Evolutionary conservation across 116 monocot genomes (phyloP), one percentile per base, ranked within the genome.

Genomic region (Posidonia oceanica): DNA sequence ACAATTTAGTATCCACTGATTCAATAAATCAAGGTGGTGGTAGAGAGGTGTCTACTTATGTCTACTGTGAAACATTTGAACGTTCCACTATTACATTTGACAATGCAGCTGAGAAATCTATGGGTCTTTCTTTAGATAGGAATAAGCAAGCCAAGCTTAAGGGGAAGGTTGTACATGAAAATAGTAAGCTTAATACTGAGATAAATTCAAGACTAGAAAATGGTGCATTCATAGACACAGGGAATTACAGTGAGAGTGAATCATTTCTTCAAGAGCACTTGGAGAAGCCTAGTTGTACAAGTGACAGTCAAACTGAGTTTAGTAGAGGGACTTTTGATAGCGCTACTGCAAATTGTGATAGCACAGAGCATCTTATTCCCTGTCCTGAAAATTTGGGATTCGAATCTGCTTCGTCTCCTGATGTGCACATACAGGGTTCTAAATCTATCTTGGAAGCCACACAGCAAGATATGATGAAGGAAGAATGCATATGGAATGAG

Each of bases 41-140:
- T 39, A 40, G 55, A 63, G 75, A 78, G 54, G 64, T 67, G 57
- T 52, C 66, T 44, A 70, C 67, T 73, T 54, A 76, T 39, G 63
- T 72, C 41, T 71, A 70, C 57, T n/a, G 16, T 68, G 74, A 77
- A 58, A 71, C 71, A 71, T 55, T 52, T 60, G 63, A 74, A 69
- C 74, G 55, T 23, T 73, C 80, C 59, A 67, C n/a, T 55, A 40
- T 76, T 21, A 71, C 14, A 15, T 48, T 58, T 69, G 71, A 69
- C 78, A 42, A 75, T 80, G 69, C 72, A 2, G 52, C 12, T 22
- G 36, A 58, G 21, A 60, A 18, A 18, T 41, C 54, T 59, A 57
- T 53, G 51, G 67, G n/a, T 36, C 39, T 52, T 54, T 52, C 16
- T 36, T 52, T 36, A 22, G 67, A 20, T 66, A 39, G 8, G 14